Evolutionary conservation across 2,329 filamentous ascomycete species (phyloP).

Genomic region (Epichloe hybrida): DNA sequence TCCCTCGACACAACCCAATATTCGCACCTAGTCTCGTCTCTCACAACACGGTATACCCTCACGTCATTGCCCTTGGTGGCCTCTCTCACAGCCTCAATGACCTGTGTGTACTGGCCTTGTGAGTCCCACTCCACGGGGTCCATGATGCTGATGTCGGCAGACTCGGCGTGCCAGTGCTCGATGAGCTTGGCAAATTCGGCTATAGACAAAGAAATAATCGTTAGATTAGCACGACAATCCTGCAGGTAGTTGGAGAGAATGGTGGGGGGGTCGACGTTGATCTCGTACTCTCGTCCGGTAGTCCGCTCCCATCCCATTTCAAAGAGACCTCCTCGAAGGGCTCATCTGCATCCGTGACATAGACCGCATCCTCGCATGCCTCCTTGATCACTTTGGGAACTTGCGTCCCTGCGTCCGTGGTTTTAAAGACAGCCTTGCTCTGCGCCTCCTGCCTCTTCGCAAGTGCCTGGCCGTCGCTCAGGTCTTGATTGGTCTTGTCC

Average conservation of each 20-base stretch:
- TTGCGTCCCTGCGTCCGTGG: conserved; percentile 37
- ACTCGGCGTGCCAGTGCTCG: conserved; percentile 36
- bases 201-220: conserved; percentile 17
- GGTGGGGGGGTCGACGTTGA: conserved; percentile 5
- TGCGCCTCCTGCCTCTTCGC: conserved; percentile 8
- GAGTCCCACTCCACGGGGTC: conserved; percentile 61
- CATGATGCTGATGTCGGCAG: conserved; percentile 49
- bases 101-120: conserved; percentile 51
- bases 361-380: conserved; percentile 44
- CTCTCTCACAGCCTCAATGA: conserved; percentile 56
- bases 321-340: conserved; percentile 67
- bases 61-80: conserved; percentile 52
- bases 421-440: conserved; percentile 30
- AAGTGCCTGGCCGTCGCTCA: conserved; percentile 33
- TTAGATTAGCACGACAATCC: background rate
- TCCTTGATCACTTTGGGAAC: conserved; percentile 46
- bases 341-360: conserved; percentile 74
- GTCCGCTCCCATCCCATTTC: conserved; percentile 37
- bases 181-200: conserved; percentile 60
- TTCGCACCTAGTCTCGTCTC: conserved; percentile 51
- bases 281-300: conserved; percentile 49
- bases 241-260: background rate
- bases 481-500: conserved; percentile 73
- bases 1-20: conserved; percentile 66
- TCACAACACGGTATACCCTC: conserved; percentile 58